These are phyloP conservation scores for Candida vaughaniae DNA, from an alignment of 805 yeast genomes.

Conservation along the genomic window DNA sequence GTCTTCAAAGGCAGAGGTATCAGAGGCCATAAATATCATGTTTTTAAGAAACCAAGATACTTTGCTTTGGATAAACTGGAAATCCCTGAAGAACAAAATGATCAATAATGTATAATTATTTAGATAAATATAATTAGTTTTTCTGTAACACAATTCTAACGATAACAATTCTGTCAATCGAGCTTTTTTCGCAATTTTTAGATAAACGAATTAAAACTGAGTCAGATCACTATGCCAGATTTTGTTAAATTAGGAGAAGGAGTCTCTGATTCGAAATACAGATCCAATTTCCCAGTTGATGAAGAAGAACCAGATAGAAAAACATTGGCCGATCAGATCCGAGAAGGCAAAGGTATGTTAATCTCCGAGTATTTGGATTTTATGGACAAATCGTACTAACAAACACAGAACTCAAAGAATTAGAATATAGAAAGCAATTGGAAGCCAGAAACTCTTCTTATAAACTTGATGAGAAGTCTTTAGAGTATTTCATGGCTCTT, in stretches of 20 bases:
- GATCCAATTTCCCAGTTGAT: neutral
- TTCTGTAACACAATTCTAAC: too few species aligned
- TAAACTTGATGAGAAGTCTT: conserved; percentile 37
- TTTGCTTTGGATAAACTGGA: conserved; percentile 35
- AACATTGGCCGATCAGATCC: conserved; percentile 42
- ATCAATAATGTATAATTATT: neutral
- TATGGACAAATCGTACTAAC: too few species aligned
- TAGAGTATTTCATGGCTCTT: conserved; percentile 32
- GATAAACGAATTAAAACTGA: neutral
- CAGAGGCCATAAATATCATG: conserved; percentile 91
- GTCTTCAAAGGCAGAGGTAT: conserved; percentile 87
- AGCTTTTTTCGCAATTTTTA: neutral
- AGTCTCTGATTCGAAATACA: neutral
- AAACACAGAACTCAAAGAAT: conserved; percentile 27
- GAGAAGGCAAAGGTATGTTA: conserved; percentile 36
- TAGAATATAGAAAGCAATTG: conserved; percentile 28
- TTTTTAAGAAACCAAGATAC: conserved; percentile 90
- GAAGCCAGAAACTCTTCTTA: conserved; percentile 39
- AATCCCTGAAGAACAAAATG: conserved; percentile 6
- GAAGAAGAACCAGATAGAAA: conserved; percentile 21
- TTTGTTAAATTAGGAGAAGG: conserved; percentile 11
- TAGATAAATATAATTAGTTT: neutral
- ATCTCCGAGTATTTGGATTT: too few species aligned
- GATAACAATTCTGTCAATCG: neutral
- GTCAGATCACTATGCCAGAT: conserved; percentile 10